A percentile compares a stretch with the other conserved stretches of the same genome.
Conservation (phyloP, 2,329 filamentous ascomycete species). For the Cytospora chrysosperma region DNA sequence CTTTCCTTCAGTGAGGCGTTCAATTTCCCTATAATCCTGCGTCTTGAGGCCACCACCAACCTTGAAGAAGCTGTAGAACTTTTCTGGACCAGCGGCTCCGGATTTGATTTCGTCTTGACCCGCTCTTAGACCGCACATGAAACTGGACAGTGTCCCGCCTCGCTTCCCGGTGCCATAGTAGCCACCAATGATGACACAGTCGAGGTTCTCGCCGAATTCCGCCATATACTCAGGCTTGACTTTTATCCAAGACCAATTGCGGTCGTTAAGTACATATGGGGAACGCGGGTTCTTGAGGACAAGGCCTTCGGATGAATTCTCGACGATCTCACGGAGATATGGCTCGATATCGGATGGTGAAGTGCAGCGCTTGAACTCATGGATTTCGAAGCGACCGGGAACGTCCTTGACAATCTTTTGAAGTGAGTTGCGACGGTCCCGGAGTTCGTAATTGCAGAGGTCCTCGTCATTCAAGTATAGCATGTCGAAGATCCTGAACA, state of each 20-base stretch:
- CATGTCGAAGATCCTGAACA: conserved; percentile 89
- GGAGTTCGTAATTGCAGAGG: conserved; percentile 78
- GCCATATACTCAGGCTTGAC: conserved; percentile 99
- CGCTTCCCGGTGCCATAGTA: conserved; percentile 88
- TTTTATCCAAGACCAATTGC: conserved; percentile 97
- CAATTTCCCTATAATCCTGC: conserved; percentile 80
- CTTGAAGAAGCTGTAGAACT: conserved; percentile 93
- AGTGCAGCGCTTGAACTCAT: conserved; percentile 66
- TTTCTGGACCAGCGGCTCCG: conserved; percentile 60
- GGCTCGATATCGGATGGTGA: conserved; percentile 74
- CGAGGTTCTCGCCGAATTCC: conserved; percentile 89
- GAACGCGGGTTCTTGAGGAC: conserved; percentile 93
- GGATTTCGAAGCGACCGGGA: conserved; percentile 78
- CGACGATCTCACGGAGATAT: conserved; percentile 76
- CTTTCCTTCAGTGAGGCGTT: conserved; percentile 83
- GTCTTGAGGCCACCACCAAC: conserved; percentile 91
- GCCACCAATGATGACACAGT: conserved; percentile 85
- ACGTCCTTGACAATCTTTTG: conserved; percentile 65
- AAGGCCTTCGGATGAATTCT: conserved; percentile 82
- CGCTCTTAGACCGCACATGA: conserved; percentile 82
- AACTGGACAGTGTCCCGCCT: conserved; percentile 80
- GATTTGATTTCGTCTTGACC: conserved; percentile 64
- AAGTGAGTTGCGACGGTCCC: conserved; percentile 75
- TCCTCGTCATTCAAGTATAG: conserved; percentile 80
- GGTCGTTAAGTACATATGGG: conserved; percentile 80